These are phyloP conservation scores for Sporothrix sp. DNA, from an alignment of 2,329 filamentous ascomycete genomes.

Conservation along the genomic window DNA sequence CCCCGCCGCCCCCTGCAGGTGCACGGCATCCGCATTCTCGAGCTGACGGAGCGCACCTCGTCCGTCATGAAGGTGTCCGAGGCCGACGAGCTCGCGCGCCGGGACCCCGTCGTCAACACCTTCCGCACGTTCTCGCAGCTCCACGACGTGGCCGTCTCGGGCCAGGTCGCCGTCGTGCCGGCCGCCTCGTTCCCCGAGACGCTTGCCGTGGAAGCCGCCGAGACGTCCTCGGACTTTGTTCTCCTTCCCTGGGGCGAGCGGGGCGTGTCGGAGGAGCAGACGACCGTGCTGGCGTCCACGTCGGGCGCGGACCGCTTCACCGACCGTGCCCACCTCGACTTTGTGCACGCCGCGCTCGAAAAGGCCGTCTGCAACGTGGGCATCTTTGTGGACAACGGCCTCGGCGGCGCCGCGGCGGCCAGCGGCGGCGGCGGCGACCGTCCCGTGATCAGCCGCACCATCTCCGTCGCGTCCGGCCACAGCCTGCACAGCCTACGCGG, in stretches of 20 bases:
- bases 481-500: no score
- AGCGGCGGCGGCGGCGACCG: conserved; percentile 25
- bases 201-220: conserved; percentile 57
- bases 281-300: conserved; percentile 29
- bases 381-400: conserved; percentile 64
- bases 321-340: conserved; percentile 56
- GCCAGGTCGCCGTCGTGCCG: conserved; percentile 70
- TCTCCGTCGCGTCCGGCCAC: conserved; percentile 51
- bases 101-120: conserved; percentile 79
- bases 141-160: conserved; percentile 72
- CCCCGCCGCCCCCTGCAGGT: conserved; percentile 52
- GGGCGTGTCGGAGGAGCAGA: conserved; percentile 59
- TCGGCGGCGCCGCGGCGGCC: conserved; percentile 24
- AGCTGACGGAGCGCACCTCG: conserved; percentile 84
- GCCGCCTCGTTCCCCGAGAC: conserved; percentile 71
- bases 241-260: conserved; percentile 86
- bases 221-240: conserved; percentile 62
- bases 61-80: conserved; percentile 92
- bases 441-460: conserved; percentile 34
- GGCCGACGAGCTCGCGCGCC: conserved; percentile 56
- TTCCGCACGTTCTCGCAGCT: conserved; percentile 83
- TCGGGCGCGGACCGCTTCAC: conserved; percentile 50
- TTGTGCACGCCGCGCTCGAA: conserved; percentile 59
- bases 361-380: conserved; percentile 58
- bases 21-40: conserved; percentile 75